Evolutionary conservation across 2,329 filamentous ascomycete species (phyloP), one percentile per base, ranked within the genome.

Genomic region (Penicillium occitanis): DNA sequence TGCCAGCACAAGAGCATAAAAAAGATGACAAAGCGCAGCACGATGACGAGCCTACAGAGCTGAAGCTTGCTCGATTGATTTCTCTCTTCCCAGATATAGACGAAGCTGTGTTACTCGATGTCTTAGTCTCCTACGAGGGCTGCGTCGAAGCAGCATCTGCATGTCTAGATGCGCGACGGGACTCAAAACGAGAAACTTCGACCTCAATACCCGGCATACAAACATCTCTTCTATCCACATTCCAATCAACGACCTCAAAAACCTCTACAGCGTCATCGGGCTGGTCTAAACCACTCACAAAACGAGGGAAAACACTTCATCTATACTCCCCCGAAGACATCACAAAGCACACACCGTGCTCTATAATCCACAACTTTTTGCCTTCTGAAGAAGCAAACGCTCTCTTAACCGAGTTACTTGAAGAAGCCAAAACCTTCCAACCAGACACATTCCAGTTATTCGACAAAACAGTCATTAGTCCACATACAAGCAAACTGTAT

Each of bases 291-390:
- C 69, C 85, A 0, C 78, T 91, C 67, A 88, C 90, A 0, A 90
- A 87, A 72, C 96, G 90, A 74, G 94, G 93, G 13, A 87, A 88
- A 71, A 97, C 94, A 0, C 79, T 98, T 1, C 91, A 94, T 74
- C 82, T 98, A 0, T 98, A 91, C 77, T 88, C 91, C 50, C 91
- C 93, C 0, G 83, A 87, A 46, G 93, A 97, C 71, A 87, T 98
- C 55, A 90, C 91, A 59, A 84, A 86, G 28, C 86, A 96, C 73
- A 97, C 94, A 0, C 93, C 95, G 0, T 97, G 93, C 78, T 93
- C 91, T 11, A 91, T 98, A 70, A 88, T 97, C 64, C 93, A 96
- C 78, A 95, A 97, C 73, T 97, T 98, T 71, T 82, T 99, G 0
- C 88, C 92, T 0, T 35, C 83, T 0, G 82, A 88, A 1, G 84